Evolutionary conservation across 805 yeast species (phyloP), one percentile per base, ranked within the genome.

Genomic region (Kodamaea laetipori): DNA sequence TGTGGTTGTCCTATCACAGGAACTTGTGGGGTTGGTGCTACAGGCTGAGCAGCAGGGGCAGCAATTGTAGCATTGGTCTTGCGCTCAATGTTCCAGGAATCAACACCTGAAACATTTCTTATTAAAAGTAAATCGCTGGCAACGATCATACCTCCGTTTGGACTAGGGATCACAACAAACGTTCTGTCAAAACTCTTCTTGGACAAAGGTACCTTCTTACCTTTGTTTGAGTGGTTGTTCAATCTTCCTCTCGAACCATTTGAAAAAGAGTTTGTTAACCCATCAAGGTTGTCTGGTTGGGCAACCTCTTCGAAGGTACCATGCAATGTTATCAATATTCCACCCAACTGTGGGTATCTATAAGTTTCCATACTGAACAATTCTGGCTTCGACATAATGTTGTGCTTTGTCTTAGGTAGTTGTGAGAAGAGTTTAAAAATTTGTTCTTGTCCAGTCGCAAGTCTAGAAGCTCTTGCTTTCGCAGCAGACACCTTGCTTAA

Each of bases 121-220:
- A 94, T 65, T 11, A 81, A 72, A 41, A 94, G 69, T 59, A 87
- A 61, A 64, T 94, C 99, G 25, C 95, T 84, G 11, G 96, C 97
- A 23, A 94, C 81, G n/a, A 89, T 70, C 70, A 88, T 79, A 23
- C 79, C 68, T 4, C 90, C 86, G 44, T 76, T 75, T 12, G 81
- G 77, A 10, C 83, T 84, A 1, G 82, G 83, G 10, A 86, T 81
- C 1, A 90, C 82, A n/a, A 87, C 71, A 59, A 94, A 81, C 0
- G 84, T 74, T 57, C 99, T 76, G 61, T 94, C 99, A 63, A 94
- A 94, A 7, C 94, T 80, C 59, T 94, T 84, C 52, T 73, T 74
- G 4, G 78, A 68, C 26, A 83, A 64, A 23, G 74, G 61, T 15
- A 59, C 43, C 44, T 63, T 65, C 39, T 37, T 43, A 19, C 25